A percentile compares a stretch with the other conserved stretches of the same genome.
Conservation (phyloP, 177 flowering plant species). For the Vitis hybrid region DNA sequence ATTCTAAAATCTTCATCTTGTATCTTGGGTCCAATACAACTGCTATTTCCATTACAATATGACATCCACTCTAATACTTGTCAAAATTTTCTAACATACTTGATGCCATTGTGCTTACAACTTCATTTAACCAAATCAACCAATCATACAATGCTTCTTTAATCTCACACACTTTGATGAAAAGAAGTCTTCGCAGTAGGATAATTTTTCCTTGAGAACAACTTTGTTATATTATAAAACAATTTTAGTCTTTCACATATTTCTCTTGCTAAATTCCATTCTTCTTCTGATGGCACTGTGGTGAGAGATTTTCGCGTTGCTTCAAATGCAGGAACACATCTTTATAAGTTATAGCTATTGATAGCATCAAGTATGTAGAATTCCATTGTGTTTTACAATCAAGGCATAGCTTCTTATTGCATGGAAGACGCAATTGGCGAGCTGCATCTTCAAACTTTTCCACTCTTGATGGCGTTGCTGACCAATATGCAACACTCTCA, state of each 20-base stretch:
- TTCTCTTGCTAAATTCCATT: conserved; percentile 9
- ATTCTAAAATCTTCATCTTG: background rate
- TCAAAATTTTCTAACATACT: conserved; percentile 7
- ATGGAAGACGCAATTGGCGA: background rate
- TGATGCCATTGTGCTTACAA: background rate
- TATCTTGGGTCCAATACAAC: background rate
- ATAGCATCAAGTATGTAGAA: conserved; percentile 8
- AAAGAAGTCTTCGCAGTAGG: background rate
- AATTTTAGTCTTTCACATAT: conserved; percentile 12
- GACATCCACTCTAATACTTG: background rate
- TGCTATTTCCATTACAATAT: background rate
- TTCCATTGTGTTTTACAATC: conserved; percentile 4
- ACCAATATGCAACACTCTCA: conserved; percentile 8
- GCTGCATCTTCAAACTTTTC: background rate
- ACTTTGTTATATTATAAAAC: background rate
- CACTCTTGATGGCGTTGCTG: conserved; percentile 3
- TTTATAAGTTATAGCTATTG: background rate
- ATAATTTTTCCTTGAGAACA: no score
- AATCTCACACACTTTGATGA: conserved; percentile 6
- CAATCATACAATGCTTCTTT: conserved; percentile 2
- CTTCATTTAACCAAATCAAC: background rate
- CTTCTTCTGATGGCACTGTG: conserved; percentile 1
- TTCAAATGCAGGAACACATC: no score
- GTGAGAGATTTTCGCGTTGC: background rate
- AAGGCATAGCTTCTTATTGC: conserved; percentile 1